A percentile compares a stretch with the other conserved stretches of the same genome.
Conservation (phyloP, 331 rosid species). For the Acacia concinna region DNA sequence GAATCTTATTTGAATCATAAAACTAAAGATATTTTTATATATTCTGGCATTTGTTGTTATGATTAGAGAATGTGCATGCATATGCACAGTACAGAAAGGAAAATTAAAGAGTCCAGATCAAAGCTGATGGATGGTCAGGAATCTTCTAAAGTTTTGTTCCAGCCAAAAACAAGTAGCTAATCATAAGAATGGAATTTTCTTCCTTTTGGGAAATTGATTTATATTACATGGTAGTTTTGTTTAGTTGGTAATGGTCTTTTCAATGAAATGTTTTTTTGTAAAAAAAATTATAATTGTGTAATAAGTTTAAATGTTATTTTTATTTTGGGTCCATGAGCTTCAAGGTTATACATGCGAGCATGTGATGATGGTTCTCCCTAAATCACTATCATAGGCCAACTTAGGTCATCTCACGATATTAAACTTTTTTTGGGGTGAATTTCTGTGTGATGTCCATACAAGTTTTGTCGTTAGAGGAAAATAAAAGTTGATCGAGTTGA, state of each 20-base stretch:
- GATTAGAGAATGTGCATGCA: constrained; percentile 36
- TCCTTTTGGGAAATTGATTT: not conserved
- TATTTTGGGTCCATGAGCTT: not conserved
- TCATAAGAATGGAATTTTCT: constrained; percentile 11
- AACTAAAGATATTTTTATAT: not conserved
- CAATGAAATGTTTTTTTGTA: not conserved
- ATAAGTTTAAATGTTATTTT: not conserved
- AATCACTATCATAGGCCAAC: not conserved
- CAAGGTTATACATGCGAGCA: not conserved
- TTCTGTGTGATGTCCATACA: not conserved
- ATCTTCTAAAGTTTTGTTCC: constrained; percentile 39
- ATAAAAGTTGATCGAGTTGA: not conserved
- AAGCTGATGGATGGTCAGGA: constrained; percentile 32
- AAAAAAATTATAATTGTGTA: not conserved
- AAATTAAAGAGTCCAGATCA: not conserved
- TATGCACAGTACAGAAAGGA: constrained; percentile 35
- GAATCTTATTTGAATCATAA: not conserved
- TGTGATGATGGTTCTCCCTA: not conserved
- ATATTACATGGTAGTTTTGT: not conserved
- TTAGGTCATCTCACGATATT: not conserved
- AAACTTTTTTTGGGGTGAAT: not conserved
- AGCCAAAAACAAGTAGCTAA: constrained; percentile 35
- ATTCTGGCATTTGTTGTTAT: not conserved
- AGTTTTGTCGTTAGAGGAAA: not conserved
- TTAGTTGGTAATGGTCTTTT: not conserved